Evolutionary conservation across 106 monocot genomes (phyloP).

Genomic region (Xerophyta viscosa): DNA sequence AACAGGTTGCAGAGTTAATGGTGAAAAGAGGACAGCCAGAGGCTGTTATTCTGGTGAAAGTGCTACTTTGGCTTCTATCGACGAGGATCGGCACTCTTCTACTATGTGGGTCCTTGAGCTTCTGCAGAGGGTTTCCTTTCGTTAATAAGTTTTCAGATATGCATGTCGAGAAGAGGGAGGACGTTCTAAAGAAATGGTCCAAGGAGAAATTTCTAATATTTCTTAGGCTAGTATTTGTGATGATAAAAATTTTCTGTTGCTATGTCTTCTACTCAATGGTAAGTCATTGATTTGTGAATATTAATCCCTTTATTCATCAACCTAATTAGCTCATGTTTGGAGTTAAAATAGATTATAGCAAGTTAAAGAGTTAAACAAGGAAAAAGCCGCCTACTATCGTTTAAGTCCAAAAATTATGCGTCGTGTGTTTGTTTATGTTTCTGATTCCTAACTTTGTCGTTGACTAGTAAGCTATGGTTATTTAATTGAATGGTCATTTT

Average conservation of each 20-base stretch:
- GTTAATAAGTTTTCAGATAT: conserved; percentile 54
- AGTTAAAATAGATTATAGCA: too few species aligned
- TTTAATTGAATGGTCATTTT: too few species aligned
- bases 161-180: conserved; percentile 54
- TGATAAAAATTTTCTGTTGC: conserved; percentile 46
- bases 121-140: conserved; percentile 57
- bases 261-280: conserved; percentile 77
- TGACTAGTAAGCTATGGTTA: too few species aligned
- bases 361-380: too few species aligned
- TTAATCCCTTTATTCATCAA: too few species aligned
- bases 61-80: conserved; percentile 57
- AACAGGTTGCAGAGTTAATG: conserved; percentile 61
- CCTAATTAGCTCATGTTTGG: too few species aligned
- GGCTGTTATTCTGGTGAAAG: conserved; percentile 26
- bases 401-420: too few species aligned
- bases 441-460: too few species aligned
- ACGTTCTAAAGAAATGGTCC: conserved; percentile 57
- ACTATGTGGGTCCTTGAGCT: conserved; percentile 53
- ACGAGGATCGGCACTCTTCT: conserved; percentile 69
- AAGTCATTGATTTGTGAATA: neutral
- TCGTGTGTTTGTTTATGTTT: too few species aligned
- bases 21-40: conserved; percentile 34
- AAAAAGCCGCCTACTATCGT: too few species aligned
- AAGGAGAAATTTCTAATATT: conserved; percentile 25
- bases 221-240: conserved; percentile 51